Evolutionary conservation across 805 yeast species (phyloP).

Genomic region (Phaffomyces opuntiae): DNA sequence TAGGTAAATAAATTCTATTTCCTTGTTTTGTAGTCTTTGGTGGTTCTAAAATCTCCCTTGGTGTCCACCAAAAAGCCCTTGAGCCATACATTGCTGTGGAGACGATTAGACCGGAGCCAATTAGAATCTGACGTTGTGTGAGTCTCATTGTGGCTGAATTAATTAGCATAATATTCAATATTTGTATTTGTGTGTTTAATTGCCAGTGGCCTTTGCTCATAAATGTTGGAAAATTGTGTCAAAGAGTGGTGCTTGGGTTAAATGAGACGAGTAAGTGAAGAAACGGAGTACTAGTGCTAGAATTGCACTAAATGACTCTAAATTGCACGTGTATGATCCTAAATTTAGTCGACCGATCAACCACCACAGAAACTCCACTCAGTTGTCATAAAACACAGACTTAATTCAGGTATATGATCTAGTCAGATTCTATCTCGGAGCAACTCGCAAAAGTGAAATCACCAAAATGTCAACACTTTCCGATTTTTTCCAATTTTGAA

Average conservation of each 20-base stretch:
- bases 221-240: not conserved
- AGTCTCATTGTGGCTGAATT: constrained; percentile 4
- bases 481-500: constrained; percentile 1
- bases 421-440: not conserved
- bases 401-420: too few relatives aligned
- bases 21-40: constrained; percentile 27
- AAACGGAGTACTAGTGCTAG: too few relatives aligned
- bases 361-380: too few relatives aligned
- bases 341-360: too few relatives aligned
- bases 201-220: not conserved
- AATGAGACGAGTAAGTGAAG: too few relatives aligned
- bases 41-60: constrained; percentile 32
- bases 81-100: constrained; percentile 17
- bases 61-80: constrained; percentile 26
- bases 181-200: not conserved
- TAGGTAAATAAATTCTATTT: constrained; percentile 43
- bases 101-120: constrained; percentile 21
- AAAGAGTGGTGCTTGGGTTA: not conserved
- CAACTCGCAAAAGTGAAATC: not conserved
- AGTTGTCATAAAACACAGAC: too few relatives aligned
- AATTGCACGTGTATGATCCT: too few relatives aligned
- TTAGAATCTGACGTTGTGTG: constrained; percentile 16
- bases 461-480: not conserved
- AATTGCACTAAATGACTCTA: too few relatives aligned
- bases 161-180: not conserved